These are phyloP conservation scores for Trypanosoma melophagium DNA, from an alignment of 208 protist species.

Conservation along the genomic window DNA sequence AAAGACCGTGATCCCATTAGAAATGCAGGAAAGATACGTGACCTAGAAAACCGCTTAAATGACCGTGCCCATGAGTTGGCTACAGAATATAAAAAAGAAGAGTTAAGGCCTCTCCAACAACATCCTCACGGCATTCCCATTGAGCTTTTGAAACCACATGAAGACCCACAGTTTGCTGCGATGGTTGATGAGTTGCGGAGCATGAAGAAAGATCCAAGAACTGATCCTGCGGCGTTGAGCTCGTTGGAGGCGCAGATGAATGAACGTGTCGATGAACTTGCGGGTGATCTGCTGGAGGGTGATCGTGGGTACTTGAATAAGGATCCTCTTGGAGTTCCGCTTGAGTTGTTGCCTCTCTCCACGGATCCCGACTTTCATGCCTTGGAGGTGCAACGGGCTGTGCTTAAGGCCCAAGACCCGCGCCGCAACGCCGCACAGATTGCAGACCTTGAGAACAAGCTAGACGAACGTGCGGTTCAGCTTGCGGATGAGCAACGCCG, in stretches of 20 bases:
- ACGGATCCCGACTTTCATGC: constrained; percentile 55
- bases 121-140: constrained; percentile 65
- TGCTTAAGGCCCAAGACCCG: constrained; percentile 58
- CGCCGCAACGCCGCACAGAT: constrained; percentile 67
- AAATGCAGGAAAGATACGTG: constrained; percentile 57
- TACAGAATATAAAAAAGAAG: constrained; percentile 62
- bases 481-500: constrained; percentile 59
- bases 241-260: constrained; percentile 63
- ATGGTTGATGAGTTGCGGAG: constrained; percentile 47
- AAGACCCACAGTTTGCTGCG: constrained; percentile 47
- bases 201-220: constrained; percentile 50
- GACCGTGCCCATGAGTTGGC: constrained; percentile 62
- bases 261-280: constrained; percentile 50
- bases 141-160: constrained; percentile 47
- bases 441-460: constrained; percentile 55
- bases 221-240: constrained; percentile 34
- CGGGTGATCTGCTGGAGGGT: constrained; percentile 44
- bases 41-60: constrained; percentile 68
- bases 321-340: constrained; percentile 59
- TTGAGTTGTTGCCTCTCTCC: constrained; percentile 57
- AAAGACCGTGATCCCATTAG: constrained; percentile 55
- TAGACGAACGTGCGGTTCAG: constrained; percentile 62
- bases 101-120: constrained; percentile 57
- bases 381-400: constrained; percentile 62
- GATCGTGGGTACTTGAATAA: constrained; percentile 64